phyloP scores from a whole-genome alignment of 768 basidiomycete species.

The Saitozyma podzolica region DNA sequence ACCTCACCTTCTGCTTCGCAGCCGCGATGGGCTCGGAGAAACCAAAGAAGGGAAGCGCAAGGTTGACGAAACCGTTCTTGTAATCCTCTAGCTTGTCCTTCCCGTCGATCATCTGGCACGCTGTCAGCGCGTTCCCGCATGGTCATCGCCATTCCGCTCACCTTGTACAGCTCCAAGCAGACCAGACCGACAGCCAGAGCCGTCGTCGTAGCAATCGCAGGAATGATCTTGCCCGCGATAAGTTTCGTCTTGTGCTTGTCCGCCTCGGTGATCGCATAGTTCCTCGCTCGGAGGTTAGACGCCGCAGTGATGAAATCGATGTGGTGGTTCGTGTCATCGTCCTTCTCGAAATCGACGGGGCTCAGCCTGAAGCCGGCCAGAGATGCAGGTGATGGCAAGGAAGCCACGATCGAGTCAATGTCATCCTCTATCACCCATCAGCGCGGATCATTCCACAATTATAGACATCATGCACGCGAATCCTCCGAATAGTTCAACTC shows the following conservation, averaged over 20 bases:
- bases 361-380: slow-evolving; percentile 93
- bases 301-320: slow-evolving; percentile 99
- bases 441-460: not conserved
- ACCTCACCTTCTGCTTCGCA: slow-evolving; percentile 68
- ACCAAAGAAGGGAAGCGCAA: slow-evolving; percentile 97
- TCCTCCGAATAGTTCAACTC: slow-evolving; percentile 19
- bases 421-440: slow-evolving; percentile 54
- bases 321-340: slow-evolving; percentile 95
- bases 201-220: slow-evolving; percentile 98
- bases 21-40: slow-evolving; percentile 97
- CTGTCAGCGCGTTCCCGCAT: slow-evolving; percentile 9
- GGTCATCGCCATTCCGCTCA: slow-evolving; percentile 43
- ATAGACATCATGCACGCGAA: not conserved
- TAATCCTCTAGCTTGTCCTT: slow-evolving; percentile 91
- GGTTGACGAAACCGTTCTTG: slow-evolving; percentile 98
- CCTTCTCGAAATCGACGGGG: slow-evolving; percentile 98
- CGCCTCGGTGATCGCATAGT: slow-evolving; percentile 83
- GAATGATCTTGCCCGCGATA: slow-evolving; percentile 98
- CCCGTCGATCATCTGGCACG: slow-evolving; percentile 79
- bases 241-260: slow-evolving; percentile 87
- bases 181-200: slow-evolving; percentile 92
- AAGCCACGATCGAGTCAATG: slow-evolving; percentile 61
- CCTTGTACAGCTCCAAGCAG: slow-evolving; percentile 96
- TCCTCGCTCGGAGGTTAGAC: slow-evolving; percentile 91
- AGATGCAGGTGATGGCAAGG: slow-evolving; percentile 83